A percentile compares a stretch with the other conserved stretches of the same genome.
Evolutionary conservation across 257 asterid species (phyloP).

Genomic region (Ilex aquifolium): DNA sequence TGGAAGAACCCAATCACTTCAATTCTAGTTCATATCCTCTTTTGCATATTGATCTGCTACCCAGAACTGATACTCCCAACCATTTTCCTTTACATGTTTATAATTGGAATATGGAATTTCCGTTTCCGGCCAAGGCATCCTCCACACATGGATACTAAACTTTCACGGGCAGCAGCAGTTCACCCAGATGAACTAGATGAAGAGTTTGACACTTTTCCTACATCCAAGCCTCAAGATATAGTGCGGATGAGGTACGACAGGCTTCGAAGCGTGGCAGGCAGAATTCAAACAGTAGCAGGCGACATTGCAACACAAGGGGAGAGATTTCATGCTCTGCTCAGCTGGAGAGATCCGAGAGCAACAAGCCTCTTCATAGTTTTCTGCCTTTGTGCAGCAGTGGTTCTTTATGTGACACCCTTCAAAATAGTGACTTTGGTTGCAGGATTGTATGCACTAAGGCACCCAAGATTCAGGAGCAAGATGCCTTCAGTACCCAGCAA

Average conservation of each 20-base stretch:
- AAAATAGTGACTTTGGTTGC: conserved; percentile 20
- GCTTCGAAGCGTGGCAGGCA: conserved; percentile 32
- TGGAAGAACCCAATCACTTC: conserved; percentile 61
- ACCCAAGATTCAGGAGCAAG: conserved; percentile 40
- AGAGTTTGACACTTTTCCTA: conserved; percentile 68
- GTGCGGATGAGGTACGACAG: conserved; percentile 49
- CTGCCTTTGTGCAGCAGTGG: conserved; percentile 30
- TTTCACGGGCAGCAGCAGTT: not conserved
- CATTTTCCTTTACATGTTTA: conserved; percentile 43
- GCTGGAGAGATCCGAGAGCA: conserved; percentile 50
- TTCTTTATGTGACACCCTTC: conserved; percentile 32
- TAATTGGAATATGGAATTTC: conserved; percentile 48
- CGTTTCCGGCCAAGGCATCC: not conserved
- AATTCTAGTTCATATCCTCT: conserved; percentile 40
- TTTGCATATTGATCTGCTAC: conserved; percentile 45
- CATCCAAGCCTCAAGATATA: conserved; percentile 24
- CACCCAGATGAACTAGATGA: conserved; percentile 32
- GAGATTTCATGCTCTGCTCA: conserved; percentile 34
- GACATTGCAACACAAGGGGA: conserved; percentile 46
- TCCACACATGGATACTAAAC: not conserved
- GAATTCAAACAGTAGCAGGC: conserved; percentile 35
- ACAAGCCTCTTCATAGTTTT: conserved; percentile 32
- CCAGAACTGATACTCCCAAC: conserved; percentile 63
- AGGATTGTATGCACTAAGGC: conserved; percentile 28
- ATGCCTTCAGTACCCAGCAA: conserved; percentile 36